Base-by-base conservation (phyloP, 768 basidiomycete genomes). In the Leccinum uliginosum region DNA sequence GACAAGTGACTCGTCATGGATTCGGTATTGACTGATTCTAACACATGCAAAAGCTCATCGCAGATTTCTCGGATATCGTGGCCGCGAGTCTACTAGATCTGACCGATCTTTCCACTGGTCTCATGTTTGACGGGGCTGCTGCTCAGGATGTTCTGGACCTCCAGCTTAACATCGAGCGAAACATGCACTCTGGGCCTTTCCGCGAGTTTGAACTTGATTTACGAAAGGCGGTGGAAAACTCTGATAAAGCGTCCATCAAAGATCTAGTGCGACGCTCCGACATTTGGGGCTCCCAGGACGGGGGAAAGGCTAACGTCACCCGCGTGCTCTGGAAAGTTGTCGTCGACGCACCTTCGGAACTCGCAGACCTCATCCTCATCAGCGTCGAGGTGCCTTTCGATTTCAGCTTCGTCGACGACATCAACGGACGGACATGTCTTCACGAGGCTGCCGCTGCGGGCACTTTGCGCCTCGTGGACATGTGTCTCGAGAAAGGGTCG, bases 291-390 rank as follows among this genome's bases (percentile, higher is more conserved):
- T 80, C 84, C 62, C 82, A 84, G 68, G 73, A 75, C 58, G 83
- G 81, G 55, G 79, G 84, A 11, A 83, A 79, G 63, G 78, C 76
- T 24, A 86, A 91, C 61, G 82, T 97, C 27, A 87, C 90, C 32
- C 84, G 97, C n/a, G 92, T 98, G 32, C 76, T 98, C 17, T 99
- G 97, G 97, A 89, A 92, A 67, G 86, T 91, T 14, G 84, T 90
- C 57, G 83, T 93, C 51, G 89, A 91, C 59, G 91, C 93, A 9
- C 85, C 87, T 47, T 71, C 77, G 3, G 81, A 82, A n/a, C 75
- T 91, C 44, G 86, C 82, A 19, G 86, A 92, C 65, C 74, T 92
- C 50, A 88, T 93, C 47, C 75, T 94, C 27, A 74, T 84, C 30
- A 83, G 87, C 15, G 73, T 88, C 19, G 76, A 78, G 24, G 75